Conservation (phyloP, 2,329 filamentous ascomycete genomes). For the Fusarium algeriense region DNA sequence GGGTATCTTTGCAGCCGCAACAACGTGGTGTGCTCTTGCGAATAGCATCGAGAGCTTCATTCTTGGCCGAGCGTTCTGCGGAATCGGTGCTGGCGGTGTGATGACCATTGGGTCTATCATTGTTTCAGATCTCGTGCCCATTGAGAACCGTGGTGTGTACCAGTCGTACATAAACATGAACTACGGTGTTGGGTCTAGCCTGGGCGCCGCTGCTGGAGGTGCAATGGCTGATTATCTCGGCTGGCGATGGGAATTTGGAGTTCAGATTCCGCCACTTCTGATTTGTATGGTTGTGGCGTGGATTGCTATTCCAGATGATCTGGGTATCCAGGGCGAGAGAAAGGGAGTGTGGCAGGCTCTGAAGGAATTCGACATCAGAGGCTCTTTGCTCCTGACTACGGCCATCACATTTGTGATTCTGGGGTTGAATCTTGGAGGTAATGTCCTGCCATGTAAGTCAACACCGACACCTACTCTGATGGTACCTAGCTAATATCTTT, state of each 20-base stretch:
- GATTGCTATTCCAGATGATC: constrained; percentile 62
- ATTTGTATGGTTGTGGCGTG: constrained; percentile 60
- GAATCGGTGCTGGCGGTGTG: constrained; percentile 78
- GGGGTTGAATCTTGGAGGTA: constrained; percentile 72
- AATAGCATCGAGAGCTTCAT: constrained; percentile 77
- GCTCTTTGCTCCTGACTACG: constrained; percentile 65
- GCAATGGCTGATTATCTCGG: constrained; percentile 77
- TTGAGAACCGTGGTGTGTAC: constrained; percentile 76
- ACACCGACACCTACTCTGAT: not conserved
- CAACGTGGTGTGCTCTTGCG: constrained; percentile 77
- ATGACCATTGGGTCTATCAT: constrained; percentile 78
- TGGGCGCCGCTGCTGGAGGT: constrained; percentile 77
- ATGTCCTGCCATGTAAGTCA: constrained; percentile 68
- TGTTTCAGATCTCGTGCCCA: constrained; percentile 79
- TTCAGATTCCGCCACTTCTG: constrained; percentile 67
- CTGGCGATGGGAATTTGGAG: constrained; percentile 79
- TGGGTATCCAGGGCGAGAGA: constrained; percentile 62
- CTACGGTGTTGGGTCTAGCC: constrained; percentile 68
- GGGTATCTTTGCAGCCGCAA: constrained; percentile 73
- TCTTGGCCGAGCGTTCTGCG: constrained; percentile 76
- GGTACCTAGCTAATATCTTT: constrained; percentile 28
- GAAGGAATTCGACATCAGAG: constrained; percentile 67
- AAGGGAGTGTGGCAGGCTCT: constrained; percentile 63
- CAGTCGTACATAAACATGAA: constrained; percentile 78
- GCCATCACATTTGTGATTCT: constrained; percentile 70